Evolutionary conservation across 805 yeast species (phyloP), one percentile per base, ranked within the genome.

Genomic region (Wickerhamiella alocasiicola): DNA sequence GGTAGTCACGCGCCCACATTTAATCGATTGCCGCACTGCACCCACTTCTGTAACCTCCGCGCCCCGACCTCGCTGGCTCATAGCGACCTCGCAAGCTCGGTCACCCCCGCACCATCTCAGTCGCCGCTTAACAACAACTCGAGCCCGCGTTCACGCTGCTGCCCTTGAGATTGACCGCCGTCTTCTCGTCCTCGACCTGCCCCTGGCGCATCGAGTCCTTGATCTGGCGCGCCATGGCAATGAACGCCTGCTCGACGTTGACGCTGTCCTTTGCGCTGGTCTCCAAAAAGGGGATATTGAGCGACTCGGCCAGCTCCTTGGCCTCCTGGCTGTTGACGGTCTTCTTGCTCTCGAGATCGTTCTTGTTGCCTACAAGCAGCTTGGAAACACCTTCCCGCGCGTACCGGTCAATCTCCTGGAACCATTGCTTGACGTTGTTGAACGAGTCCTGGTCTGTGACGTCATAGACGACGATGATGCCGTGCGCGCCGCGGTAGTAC

Each of bases 311-410:
- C 17, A 37, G 41, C 35, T 37, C 41, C 35, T 37, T 37, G 27
- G 41, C 41, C 25, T 37, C 41, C 35, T 37, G 41, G 12, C 35
- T 23, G 30, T 37, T 37, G 43, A 91, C 98, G 42, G 84, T 87
- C 67, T 87, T 82, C 70, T 87, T 84, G 59, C 85, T 95, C 39
- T 80, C 71, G 61, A 91, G 70, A 65, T 88, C 98, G 45, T 94
- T 85, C 69, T 88, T 88, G 69, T 88, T 88, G 55, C 98, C 98
- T 38, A 88, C 97, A 50, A 88, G 71, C 59, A 88, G 70, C 68
- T 88, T 88, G 78, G 83, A 81, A 34, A 88, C 97, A 31, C 95
- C 95, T 47, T 94, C 93, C 15, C 96, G 88, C 41, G 97, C 98
- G 64, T 87, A 88, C 56, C 97, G 78, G 66, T 88, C 98, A 57